phyloP scores from a whole-genome alignment of 495 filamentous ascomycete genomes.

The Neurospora discreta region DNA sequence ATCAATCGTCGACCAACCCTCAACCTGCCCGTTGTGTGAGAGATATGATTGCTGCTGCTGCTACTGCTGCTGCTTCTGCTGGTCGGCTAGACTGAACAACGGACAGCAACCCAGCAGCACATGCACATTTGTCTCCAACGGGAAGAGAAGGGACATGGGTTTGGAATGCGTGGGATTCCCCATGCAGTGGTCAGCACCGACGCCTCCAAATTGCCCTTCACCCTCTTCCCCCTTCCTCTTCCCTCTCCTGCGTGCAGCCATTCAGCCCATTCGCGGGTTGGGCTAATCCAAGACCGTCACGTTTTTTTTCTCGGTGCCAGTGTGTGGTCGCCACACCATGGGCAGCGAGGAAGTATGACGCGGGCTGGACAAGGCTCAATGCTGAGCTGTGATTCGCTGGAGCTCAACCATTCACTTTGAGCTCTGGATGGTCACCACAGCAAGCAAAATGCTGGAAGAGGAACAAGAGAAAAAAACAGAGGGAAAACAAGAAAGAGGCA shows the following conservation, averaged over 20 bases:
- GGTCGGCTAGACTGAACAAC: not conserved
- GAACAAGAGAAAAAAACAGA: not conserved
- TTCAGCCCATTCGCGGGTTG: not conserved
- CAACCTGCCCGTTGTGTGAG: not conserved
- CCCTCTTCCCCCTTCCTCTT: not conserved
- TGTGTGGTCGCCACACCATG: not conserved
- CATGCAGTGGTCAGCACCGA: not conserved
- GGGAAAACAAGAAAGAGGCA: not conserved
- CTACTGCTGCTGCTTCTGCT: not conserved
- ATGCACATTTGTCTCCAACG: not conserved
- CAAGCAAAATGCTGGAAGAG: not conserved
- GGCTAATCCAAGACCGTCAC: not conserved
- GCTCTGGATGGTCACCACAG: not conserved
- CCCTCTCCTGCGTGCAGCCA: not conserved
- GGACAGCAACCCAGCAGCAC: not conserved
- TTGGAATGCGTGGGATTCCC: not conserved
- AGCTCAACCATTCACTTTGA: not conserved
- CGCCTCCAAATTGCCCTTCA: not conserved
- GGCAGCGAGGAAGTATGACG: not conserved
- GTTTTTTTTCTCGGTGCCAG: not conserved
- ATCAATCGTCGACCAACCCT: not conserved
- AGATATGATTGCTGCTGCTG: not conserved
- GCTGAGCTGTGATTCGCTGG: not conserved
- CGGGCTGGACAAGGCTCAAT: not conserved
- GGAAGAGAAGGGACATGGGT: not conserved